These are phyloP conservation scores for Mycena metata DNA, from an alignment of 768 basidiomycete genomes.

Conservation along the genomic window DNA sequence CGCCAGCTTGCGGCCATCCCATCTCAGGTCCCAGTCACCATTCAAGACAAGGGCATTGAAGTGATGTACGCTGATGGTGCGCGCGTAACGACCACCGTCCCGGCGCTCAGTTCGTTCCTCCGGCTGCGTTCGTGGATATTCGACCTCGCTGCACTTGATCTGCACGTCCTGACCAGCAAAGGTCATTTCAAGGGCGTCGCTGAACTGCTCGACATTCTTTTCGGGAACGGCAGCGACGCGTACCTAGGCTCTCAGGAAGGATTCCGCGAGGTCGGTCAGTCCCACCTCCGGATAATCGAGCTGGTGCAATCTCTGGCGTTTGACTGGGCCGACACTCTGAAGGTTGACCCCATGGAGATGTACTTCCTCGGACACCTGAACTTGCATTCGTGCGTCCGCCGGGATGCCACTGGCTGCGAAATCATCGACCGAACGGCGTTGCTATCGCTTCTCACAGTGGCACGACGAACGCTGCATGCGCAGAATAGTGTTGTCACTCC, in stretches of 20 bases:
- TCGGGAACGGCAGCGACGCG: constrained; percentile 72
- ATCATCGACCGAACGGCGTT: constrained; percentile 83
- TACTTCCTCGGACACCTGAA: constrained; percentile 77
- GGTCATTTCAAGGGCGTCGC: constrained; percentile 80
- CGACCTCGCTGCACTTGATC: constrained; percentile 87
- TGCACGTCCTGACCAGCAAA: constrained; percentile 87
- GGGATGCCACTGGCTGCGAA: constrained; percentile 82
- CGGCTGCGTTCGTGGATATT: constrained; percentile 87
- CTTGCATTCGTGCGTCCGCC: constrained; percentile 76
- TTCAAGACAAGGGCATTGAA: constrained; percentile 66
- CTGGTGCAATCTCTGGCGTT: constrained; percentile 89
- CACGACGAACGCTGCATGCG: constrained; percentile 71
- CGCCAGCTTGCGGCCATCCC: constrained; percentile 87
- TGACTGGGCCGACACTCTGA: constrained; percentile 86
- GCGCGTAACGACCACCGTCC: constrained; percentile 74
- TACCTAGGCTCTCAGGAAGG: constrained; percentile 53
- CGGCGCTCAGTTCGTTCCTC: constrained; percentile 81
- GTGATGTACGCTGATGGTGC: constrained; percentile 81
- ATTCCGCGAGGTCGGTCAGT: constrained; percentile 85
- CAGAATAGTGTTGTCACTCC: constrained; percentile 76
- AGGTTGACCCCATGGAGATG: constrained; percentile 68
- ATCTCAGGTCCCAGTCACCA: constrained; percentile 66
- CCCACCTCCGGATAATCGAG: constrained; percentile 88
- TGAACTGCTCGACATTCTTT: constrained; percentile 85
- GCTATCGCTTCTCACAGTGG: constrained; percentile 73